A percentile compares a stretch with the other conserved stretches of the same genome.
Conservation (phyloP, 345 rosid species). For the Corchorus capsularis region DNA sequence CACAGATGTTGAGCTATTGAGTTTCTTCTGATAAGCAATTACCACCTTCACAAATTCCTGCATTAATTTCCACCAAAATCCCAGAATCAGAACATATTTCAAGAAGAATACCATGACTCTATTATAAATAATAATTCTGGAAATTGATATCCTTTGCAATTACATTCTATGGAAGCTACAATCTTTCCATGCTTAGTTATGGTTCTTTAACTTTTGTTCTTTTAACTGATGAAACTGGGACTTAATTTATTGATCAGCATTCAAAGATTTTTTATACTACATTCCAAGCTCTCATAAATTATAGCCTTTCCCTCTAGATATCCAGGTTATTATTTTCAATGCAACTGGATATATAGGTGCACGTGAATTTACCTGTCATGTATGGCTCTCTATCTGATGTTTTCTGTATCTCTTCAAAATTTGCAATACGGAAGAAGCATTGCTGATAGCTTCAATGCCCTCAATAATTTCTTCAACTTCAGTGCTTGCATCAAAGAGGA, state of each 20-base stretch:
- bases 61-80: neutral
- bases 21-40: constrained; percentile 76
- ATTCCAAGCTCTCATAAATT: neutral
- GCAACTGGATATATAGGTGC: too few species aligned
- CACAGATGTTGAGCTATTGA: constrained; percentile 43
- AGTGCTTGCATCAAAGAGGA: too few species aligned
- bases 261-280: neutral
- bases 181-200: neutral
- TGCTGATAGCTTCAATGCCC: too few species aligned
- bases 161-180: neutral
- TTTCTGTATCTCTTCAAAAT: too few species aligned
- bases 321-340: too few species aligned
- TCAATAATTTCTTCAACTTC: too few species aligned
- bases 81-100: neutral
- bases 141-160: neutral
- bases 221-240: too few species aligned
- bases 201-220: neutral
- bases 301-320: too few species aligned
- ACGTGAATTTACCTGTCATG: neutral
- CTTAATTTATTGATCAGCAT: neutral
- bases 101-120: neutral
- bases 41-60: constrained; percentile 93
- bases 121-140: neutral
- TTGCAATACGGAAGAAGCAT: too few species aligned
- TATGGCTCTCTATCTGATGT: too few species aligned